Base-by-base conservation (phyloP, 352 stramenopile genomes). In the Globisporangium carolinianum region DNA sequence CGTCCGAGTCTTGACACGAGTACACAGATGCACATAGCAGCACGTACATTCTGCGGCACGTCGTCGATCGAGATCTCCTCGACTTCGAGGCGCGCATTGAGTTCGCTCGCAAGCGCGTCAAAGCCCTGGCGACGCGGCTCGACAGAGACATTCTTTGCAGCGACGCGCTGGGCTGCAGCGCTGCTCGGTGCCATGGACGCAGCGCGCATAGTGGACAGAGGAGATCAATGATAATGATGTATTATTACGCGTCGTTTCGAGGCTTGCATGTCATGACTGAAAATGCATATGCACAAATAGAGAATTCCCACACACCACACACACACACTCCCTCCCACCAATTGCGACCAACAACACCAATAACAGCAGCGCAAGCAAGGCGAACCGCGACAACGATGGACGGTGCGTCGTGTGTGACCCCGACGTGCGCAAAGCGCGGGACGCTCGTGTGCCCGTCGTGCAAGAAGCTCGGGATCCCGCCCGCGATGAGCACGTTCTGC, bases 401-500 rank as follows among this genome's bases (percentile, higher is more conserved):
- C 55, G 66, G 66, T 39, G 52, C 60, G 38, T 43, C 71, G 51
- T 93, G 83, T 65, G 80, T 88, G 68, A 92, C 82, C 42, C 76
- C 73, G 48, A 87, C 63, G 46, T 96, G 77, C 72, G 60, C 61
- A 55, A 95, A 97, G 72, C 72, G 69, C 55, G 88, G 86, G 51
- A 75, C 80, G 60, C 89, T 97, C 67, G 69, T 83, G 53, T 98
- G 91, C 60, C 91, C 91, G 32, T 96, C 85, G 14, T 97, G 91
- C 77, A 91, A 93, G 68, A 96, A 95, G 71, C 68, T 97, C 35
- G 85, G 83, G 45, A 83, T 97, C 45, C 89, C 88, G 18, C 56
- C 79, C 17, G 75, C 79, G 58, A 89, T 90, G 72, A 92, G 80
- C 73, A 86, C 72, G 38, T 98, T 98, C 73, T 98, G 92, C 78